Conservation (phyloP, 192 early-diverging fungal species). For the Ambispora gerdemannii region DNA sequence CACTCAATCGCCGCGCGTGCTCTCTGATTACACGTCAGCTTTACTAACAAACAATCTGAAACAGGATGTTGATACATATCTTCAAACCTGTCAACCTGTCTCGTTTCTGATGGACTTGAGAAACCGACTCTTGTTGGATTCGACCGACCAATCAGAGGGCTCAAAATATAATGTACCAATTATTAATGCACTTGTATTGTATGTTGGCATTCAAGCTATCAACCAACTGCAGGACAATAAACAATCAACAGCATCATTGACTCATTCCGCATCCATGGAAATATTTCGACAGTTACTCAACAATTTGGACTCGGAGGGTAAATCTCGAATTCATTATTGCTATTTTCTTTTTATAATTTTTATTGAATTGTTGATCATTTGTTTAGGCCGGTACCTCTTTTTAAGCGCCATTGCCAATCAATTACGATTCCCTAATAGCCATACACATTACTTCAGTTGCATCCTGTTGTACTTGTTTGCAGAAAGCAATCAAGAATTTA, state of each 20-base stretch:
- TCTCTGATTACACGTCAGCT: constrained; percentile 77
- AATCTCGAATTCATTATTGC: neutral
- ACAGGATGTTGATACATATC: constrained; percentile 68
- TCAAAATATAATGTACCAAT: constrained; percentile 73
- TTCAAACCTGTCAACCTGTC: constrained; percentile 55
- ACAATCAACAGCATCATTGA: constrained; percentile 44
- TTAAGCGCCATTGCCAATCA: constrained; percentile 94
- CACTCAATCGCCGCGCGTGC: constrained; percentile 75
- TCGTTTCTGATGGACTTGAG: constrained; percentile 61
- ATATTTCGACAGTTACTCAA: constrained; percentile 77
- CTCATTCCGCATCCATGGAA: constrained; percentile 71
- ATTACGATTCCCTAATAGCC: constrained; percentile 94
- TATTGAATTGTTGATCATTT: neutral
- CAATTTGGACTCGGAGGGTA: constrained; percentile 76
- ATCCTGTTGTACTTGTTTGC: constrained; percentile 85
- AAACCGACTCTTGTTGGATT: constrained; percentile 48
- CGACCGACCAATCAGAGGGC: constrained; percentile 34
- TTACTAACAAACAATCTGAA: constrained; percentile 64
- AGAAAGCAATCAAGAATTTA: constrained; percentile 69
- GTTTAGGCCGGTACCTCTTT: constrained; percentile 74
- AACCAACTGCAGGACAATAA: constrained; percentile 41
- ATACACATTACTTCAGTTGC: constrained; percentile 93
- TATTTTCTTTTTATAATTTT: constrained; percentile 25
- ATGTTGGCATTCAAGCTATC: constrained; percentile 81
- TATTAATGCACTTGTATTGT: constrained; percentile 86